Percentiles rank a stretch among this genome's conserved stretches.
phyloP scores from a whole-genome alignment of 192 early-diverging fungal genomes.

The Oehlia diaphana region DNA sequence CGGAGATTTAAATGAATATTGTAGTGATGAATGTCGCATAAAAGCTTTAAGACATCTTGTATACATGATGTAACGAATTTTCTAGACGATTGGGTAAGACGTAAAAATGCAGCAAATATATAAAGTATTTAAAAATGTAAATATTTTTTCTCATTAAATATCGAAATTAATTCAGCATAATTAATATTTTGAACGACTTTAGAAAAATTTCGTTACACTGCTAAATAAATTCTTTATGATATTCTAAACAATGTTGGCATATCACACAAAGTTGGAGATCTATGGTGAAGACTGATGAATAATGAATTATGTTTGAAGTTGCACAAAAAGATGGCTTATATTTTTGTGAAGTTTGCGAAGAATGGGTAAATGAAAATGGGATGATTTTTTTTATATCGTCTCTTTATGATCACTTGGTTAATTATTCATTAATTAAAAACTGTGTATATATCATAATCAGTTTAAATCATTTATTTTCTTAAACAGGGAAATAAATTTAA shows the following conservation, averaged over 20 bases:
- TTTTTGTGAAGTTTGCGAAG: constrained; percentile 16
- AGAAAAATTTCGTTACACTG: background rate
- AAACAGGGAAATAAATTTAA: constrained; percentile 7
- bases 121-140: background rate
- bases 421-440: no score
- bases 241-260: constrained; percentile 17
- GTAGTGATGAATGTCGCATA: constrained; percentile 12
- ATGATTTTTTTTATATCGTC: background rate
- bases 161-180: background rate
- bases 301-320: no score
- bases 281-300: background rate
- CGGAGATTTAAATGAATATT: constrained; percentile 15
- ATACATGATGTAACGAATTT: background rate
- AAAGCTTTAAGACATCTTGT: constrained; percentile 18
- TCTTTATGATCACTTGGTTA: no score
- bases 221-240: no score
- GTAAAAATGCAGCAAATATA: background rate
- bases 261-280: constrained; percentile 19
- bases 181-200: no score
- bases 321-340: no score
- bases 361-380: background rate
- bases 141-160: background rate
- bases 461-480: background rate
- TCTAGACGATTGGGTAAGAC: background rate
- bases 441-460: no score